Evolutionary conservation across 768 basidiomycete species (phyloP), one percentile per base, ranked within the genome.

Genomic region (Pulveroboletus sp.): DNA sequence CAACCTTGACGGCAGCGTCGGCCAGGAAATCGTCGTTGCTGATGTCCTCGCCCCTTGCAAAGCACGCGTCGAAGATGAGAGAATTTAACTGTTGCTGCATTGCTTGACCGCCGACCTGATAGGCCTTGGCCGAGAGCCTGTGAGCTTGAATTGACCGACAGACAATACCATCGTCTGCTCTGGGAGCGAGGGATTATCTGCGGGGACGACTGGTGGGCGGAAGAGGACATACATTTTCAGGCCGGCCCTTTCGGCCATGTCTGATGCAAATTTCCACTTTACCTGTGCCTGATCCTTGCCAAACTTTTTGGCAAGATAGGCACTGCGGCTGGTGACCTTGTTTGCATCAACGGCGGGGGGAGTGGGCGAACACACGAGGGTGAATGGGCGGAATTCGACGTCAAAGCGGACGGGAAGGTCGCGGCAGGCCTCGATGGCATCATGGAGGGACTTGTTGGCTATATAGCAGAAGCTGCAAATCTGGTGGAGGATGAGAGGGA

Each of bases 111-210:
- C 71, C 72, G 21, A 69, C 59, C 50, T 71, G 62, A 49, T 70
- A 75, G 9, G 76, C 75, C 43, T 73, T 71, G 32, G 67, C 68
- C 8, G 78, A 55, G 21, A 80, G 67, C 27, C 79, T 66, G 52
- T 80, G 78, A 3, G 71, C 71, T 14, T 69, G 61, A 17, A 56
- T 71, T 26, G 78, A 74, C 38, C 69, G 71, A 28, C 69, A 66
- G 14, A 79, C 53, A 18, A 60, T 52, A 2, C 74, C 73, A 28
- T 72, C 73, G 46, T 69, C 69, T 7, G 59, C 55, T 47, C 76
- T 77, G 28, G 2, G 27, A 21, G 39, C 2, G 42, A 41, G 31
- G 24, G 18, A 33, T 37, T 24, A 37, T 52, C 31, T 26, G 26
- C 15, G 21, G 40, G 8, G 6, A 36, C 14, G 7, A 21, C 12